A percentile compares a stretch with the other conserved stretches of the same genome.
Evolutionary conservation across 164 flowering plant genomes (phyloP).

Genomic region (Saururus chinensis): DNA sequence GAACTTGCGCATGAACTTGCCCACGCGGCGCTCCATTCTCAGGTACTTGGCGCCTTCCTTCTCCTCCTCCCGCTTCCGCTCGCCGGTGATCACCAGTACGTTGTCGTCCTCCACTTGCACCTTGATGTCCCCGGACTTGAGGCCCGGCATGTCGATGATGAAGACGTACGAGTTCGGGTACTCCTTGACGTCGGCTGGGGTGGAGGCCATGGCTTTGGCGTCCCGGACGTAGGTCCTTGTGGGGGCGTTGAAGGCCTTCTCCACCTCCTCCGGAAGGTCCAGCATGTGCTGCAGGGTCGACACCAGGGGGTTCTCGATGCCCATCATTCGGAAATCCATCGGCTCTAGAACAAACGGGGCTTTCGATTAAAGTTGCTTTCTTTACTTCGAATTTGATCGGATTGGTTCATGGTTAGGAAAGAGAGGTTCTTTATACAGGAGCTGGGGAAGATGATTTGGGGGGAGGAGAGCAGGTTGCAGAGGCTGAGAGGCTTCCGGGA

Average conservation of each 20-base stretch:
- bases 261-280: constrained; percentile 23
- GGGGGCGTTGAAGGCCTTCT: constrained; percentile 22
- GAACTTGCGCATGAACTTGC: constrained; percentile 59
- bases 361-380: too few relatives aligned
- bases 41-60: constrained; percentile 41
- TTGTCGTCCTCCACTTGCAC: constrained; percentile 46
- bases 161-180: constrained; percentile 33
- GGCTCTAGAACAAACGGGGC: too few relatives aligned
- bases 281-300: constrained; percentile 32
- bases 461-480: not conserved
- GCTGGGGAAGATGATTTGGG: not conserved
- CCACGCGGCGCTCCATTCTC: constrained; percentile 53
- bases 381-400: not conserved
- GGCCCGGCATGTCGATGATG: constrained; percentile 64
- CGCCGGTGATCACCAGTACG: constrained; percentile 32
- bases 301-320: constrained; percentile 31
- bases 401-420: not conserved
- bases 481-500: not conserved
- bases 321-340: constrained; percentile 38
- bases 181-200: constrained; percentile 48
- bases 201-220: constrained; percentile 57
- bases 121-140: constrained; percentile 32
- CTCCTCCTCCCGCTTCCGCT: constrained; percentile 33
- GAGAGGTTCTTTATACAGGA: not conserved
- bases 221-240: constrained; percentile 45